Evolutionary conservation across 441 rosid genomes (phyloP).

Genomic region (Dalechampia spathulata): DNA sequence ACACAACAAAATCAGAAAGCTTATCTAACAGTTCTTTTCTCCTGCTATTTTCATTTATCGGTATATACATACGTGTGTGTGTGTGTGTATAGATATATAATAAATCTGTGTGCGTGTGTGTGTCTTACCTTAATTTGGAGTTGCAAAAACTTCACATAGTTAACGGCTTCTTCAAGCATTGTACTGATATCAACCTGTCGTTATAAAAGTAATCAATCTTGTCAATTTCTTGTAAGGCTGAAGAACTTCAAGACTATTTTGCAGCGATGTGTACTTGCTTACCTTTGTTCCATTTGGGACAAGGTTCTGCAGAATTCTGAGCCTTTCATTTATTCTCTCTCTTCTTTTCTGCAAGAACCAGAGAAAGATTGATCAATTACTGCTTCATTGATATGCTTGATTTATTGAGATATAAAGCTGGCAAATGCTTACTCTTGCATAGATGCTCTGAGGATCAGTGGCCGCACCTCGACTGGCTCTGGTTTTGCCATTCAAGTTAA

Average conservation of each 20-base stretch:
- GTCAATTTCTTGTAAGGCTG: too few species aligned
- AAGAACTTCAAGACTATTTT: too few species aligned
- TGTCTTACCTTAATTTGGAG: constrained; percentile 66
- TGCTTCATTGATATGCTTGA: too few species aligned
- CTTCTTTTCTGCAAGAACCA: constrained; percentile 56
- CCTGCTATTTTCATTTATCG: too few species aligned
- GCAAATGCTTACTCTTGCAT: constrained; percentile 46
- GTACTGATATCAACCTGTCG: constrained; percentile 75
- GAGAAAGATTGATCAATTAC: constrained; percentile 6
- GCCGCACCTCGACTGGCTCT: constrained; percentile 63
- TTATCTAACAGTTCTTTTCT: too few species aligned
- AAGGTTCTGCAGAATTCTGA: constrained; percentile 54
- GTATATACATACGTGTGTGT: too few species aligned
- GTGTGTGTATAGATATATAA: too few species aligned
- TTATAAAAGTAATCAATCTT: constrained; percentile 1
- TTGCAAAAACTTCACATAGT: constrained; percentile 66
- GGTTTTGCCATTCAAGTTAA: constrained; percentile 43
- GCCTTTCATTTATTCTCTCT: constrained; percentile 65
- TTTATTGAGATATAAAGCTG: too few species aligned
- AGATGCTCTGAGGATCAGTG: constrained; percentile 72
- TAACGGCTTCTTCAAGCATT: constrained; percentile 79
- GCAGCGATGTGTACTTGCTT: too few species aligned
- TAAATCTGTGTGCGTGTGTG: too few species aligned
- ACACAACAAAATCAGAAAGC: constrained; percentile 8
- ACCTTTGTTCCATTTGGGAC: constrained; percentile 86